Evolutionary conservation across 2,329 filamentous ascomycete genomes (phyloP), one percentile per base, ranked within the genome.

Genomic region (Diaporthe sp.): DNA sequence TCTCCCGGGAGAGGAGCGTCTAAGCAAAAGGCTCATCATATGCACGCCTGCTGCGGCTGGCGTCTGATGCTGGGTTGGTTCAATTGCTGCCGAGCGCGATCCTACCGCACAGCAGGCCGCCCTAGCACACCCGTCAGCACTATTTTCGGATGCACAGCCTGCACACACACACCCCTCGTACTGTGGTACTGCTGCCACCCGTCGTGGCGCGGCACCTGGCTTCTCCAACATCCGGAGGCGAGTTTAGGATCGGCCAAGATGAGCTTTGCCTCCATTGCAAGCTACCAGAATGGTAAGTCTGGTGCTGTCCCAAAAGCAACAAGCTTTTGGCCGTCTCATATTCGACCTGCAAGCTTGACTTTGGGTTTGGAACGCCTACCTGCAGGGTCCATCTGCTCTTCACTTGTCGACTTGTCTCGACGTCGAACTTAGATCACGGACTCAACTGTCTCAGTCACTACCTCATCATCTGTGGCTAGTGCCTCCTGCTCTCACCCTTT

Each of bases 91-190:
- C 63, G 44, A 68, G 63, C 47, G 20, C 47, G 25, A 68, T 51
- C 63, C 47, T 51, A 22, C 63, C 60, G 60, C 60, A 39, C 60
- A 63, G n/a, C 25, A 60, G 37, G 60, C 63, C 61, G 31, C 44
- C 28, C n/a, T 68, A 51, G 63, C 31, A 15, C 44, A 12, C 3
- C 31, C 47, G 42, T 61, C 42, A 61, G 55, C 55, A 72, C 51
- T 72, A 72, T 72, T 72, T 72, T 25, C 8, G 44, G 70, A 5
- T 72, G 55, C 70, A 72, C 70, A 61, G 70, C 70, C 70, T 49
- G 20, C 42, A 31, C 61, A 31, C 61, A 2, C 61, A 2, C 9
- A 39, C 20, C 42, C 25, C 9, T 60, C 31, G 20, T 10, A 17
- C 37, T 28, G 10, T 60, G n/a, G 28, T 17, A 17, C 37, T 44